Evolutionary conservation across 768 basidiomycete genomes (phyloP).

Genomic region (Trametes meyenii): DNA sequence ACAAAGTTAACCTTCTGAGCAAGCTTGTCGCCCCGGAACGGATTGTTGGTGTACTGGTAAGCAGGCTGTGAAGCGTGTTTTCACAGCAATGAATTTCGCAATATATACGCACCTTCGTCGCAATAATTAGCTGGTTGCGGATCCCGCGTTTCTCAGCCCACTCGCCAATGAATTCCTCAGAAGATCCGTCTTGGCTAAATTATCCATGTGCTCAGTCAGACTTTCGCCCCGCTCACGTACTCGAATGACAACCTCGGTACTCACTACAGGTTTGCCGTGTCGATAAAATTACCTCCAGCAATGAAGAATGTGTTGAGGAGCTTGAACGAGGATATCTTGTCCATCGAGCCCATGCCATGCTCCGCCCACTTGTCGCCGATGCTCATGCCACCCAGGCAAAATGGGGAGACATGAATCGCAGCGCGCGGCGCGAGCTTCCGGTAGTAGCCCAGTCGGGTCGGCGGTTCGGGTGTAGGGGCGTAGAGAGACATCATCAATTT

Average conservation of each 20-base stretch:
- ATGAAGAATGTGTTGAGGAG: conserved; percentile 48
- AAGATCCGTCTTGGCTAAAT: conserved; percentile 32
- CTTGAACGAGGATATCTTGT: too few species aligned
- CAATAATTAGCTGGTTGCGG: too few species aligned
- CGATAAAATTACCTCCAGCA: conserved; percentile 51
- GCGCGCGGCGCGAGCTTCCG: neutral
- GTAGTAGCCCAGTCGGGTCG: neutral
- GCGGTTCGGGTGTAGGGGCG: neutral
- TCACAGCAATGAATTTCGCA: neutral
- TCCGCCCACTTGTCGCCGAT: conserved; percentile 18
- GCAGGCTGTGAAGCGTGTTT: conserved; percentile 3
- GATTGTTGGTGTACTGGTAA: neutral
- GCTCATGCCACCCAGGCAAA: conserved; percentile 34
- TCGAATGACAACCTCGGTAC: conserved; percentile 14
- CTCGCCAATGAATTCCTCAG: too few species aligned
- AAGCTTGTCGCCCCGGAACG: neutral
- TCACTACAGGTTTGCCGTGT: conserved; percentile 49
- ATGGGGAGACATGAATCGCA: neutral
- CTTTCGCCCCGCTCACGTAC: conserved; percentile 23
- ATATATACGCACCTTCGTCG: too few species aligned
- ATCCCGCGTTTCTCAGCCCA: too few species aligned
- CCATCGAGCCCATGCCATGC: too few species aligned
- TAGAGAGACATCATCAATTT: too few species aligned
- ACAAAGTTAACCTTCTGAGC: conserved; percentile 12
- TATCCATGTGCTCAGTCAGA: conserved; percentile 12